Conservation (phyloP, 1,284 basidiomycete species). For the Ganoderma meredithae region DNA sequence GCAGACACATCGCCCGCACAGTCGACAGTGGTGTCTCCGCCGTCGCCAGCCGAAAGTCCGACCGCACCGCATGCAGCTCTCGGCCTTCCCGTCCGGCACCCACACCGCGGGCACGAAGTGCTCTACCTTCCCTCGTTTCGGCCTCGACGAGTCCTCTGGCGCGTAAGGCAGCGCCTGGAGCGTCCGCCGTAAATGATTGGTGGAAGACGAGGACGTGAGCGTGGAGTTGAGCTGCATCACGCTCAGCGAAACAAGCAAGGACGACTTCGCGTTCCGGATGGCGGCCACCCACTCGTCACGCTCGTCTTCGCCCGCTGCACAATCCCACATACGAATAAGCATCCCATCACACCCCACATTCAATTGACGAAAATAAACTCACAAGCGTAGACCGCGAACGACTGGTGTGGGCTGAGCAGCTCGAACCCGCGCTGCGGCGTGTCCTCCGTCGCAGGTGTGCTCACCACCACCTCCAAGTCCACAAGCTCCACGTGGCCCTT, state of each 20-base stretch:
- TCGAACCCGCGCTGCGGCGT: slow-evolving; percentile 66
- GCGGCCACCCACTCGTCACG: slow-evolving; percentile 74
- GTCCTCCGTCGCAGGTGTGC: slow-evolving; percentile 53
- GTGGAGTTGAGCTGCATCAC: slow-evolving; percentile 80
- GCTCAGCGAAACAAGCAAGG: slow-evolving; percentile 71
- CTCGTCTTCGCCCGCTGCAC: slow-evolving; percentile 59
- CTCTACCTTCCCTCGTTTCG: slow-evolving; percentile 70
- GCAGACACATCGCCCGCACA: slow-evolving; percentile 91
- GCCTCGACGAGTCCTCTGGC: slow-evolving; percentile 53
- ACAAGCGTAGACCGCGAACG: slow-evolving; percentile 81
- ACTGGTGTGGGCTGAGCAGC: slow-evolving; percentile 77
- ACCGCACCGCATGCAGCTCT: slow-evolving; percentile 85
- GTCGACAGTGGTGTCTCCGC: slow-evolving; percentile 87
- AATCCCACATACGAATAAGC: slow-evolving; percentile 9
- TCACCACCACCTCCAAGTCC: slow-evolving; percentile 78
- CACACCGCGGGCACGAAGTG: slow-evolving; percentile 93
- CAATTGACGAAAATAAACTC: slow-evolving; percentile 29
- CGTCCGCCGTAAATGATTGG: slow-evolving; percentile 72
- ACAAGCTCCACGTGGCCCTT: slow-evolving; percentile 75
- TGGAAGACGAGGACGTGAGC: slow-evolving; percentile 77
- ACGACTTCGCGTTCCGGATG: slow-evolving; percentile 77
- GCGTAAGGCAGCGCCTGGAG: slow-evolving; percentile 77
- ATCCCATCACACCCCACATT: background rate
- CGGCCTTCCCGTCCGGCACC: slow-evolving; percentile 87
- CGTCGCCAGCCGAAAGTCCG: slow-evolving; percentile 82